These are phyloP conservation scores for Furcasterigmium sp. DNA, from an alignment of 2,329 filamentous ascomycete species.

Conservation along the genomic window DNA sequence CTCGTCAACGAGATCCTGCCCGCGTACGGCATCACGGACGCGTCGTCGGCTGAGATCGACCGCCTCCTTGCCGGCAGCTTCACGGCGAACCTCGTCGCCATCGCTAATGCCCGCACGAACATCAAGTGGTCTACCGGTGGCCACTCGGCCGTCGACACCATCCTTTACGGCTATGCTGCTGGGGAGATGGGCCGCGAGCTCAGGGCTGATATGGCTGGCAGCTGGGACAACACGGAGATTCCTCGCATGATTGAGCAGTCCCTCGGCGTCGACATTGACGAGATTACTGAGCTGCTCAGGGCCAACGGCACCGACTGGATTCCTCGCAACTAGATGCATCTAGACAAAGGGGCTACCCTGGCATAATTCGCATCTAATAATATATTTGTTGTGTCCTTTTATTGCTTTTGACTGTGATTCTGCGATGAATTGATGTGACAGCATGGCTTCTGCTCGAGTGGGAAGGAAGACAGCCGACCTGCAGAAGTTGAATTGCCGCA, in stretches of 20 bases:
- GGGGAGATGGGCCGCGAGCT: slow-evolving; percentile 16
- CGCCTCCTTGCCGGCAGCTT: slow-evolving; percentile 17
- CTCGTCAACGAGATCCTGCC: slow-evolving; percentile 18
- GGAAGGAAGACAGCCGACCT: too few species aligned
- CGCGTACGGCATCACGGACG: slow-evolving; percentile 20
- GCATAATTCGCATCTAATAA: too few species aligned
- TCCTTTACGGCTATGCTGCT: slow-evolving; percentile 24
- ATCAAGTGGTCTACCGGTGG: slow-evolving; percentile 28
- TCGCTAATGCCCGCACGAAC: slow-evolving; percentile 21
- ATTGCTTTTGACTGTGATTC: too few species aligned
- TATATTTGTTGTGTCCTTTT: too few species aligned
- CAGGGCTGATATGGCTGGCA: slow-evolving; percentile 17
- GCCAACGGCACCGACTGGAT: slow-evolving; percentile 6
- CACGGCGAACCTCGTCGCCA: slow-evolving; percentile 15
- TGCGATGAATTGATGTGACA: too few species aligned
- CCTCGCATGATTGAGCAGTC: slow-evolving; percentile 19
- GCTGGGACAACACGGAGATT: slow-evolving; percentile 24
- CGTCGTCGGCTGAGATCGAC: slow-evolving; percentile 18
- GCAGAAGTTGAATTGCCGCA: too few species aligned
- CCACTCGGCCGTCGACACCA: slow-evolving; percentile 28
- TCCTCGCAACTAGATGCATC: not conserved
- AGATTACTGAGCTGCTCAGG: slow-evolving; percentile 17
- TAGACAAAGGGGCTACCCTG: too few species aligned
- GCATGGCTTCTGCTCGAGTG: too few species aligned
- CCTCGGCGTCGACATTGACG: slow-evolving; percentile 18